phyloP scores from a whole-genome alignment of 768 basidiomycete species.

The Podaxis sp. region DNA sequence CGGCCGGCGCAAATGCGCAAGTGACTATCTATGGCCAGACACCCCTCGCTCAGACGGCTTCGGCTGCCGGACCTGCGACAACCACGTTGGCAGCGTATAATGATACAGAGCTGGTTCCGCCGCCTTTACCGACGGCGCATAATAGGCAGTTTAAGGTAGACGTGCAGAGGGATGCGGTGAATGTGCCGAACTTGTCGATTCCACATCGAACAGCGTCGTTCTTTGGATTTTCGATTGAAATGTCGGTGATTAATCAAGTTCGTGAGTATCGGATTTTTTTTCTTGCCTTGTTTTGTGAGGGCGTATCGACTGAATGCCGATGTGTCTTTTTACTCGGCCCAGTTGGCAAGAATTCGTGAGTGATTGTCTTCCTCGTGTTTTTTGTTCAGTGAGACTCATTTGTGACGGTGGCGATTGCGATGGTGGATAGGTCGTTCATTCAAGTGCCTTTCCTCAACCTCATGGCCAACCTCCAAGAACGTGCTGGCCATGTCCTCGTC shows the following conservation, averaged over 20 bases:
- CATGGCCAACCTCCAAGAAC: conserved; percentile 61
- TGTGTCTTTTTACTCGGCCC: not conserved
- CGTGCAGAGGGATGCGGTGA: conserved; percentile 32
- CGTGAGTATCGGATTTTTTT: conserved; percentile 37
- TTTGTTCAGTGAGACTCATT: no score
- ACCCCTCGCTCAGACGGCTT: conserved; percentile 24
- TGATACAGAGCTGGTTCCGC: conserved; percentile 45
- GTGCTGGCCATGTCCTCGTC: conserved; percentile 59
- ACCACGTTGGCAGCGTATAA: conserved; percentile 51
- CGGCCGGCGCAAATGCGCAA: conserved; percentile 4
- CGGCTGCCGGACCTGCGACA: conserved; percentile 6
- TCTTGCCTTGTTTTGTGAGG: not conserved
- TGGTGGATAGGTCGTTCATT: conserved; percentile 39
- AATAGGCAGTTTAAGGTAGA: conserved; percentile 42
- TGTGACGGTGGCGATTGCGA: no score
- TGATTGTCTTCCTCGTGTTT: conserved; percentile 8
- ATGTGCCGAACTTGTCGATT: conserved; percentile 35
- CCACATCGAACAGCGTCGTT: conserved; percentile 50
- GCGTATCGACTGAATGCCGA: not conserved
- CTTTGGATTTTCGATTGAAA: conserved; percentile 74
- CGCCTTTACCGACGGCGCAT: conserved; percentile 44
- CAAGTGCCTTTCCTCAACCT: conserved; percentile 72
- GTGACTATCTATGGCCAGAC: conserved; percentile 33
- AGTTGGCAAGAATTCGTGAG: conserved; percentile 57
- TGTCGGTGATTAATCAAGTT: conserved; percentile 67